Evolutionary conservation across 1,139 yeast species (phyloP).

Genomic region (Entelexis sorbosivorans): DNA sequence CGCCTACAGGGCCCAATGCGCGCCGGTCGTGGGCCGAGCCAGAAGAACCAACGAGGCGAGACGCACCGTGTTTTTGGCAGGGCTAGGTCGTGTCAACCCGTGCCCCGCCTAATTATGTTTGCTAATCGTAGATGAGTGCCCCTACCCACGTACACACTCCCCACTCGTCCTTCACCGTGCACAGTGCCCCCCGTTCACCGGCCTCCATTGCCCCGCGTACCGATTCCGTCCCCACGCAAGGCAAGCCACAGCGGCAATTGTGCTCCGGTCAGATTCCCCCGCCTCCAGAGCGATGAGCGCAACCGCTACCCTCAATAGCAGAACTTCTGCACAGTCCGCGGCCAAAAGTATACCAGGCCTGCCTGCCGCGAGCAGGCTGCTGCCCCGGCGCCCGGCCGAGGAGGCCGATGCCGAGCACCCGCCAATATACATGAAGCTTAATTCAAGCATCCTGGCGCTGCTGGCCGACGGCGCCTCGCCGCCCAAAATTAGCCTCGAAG

Average conservation of each 20-base stretch:
- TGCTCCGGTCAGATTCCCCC: background rate
- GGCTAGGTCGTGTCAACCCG: background rate
- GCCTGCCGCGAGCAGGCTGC: constrained; percentile 5
- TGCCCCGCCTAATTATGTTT: constrained; percentile 4
- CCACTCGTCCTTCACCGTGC: background rate
- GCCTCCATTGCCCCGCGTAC: background rate
- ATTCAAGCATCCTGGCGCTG: constrained; percentile 24
- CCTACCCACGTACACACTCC: constrained; percentile 3
- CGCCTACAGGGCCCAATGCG: no score
- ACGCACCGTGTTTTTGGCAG: background rate
- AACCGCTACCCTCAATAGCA: constrained; percentile 4
- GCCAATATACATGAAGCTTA: constrained; percentile 28
- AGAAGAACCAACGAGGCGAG: background rate
- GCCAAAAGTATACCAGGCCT: constrained; percentile 4
- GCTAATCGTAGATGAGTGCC: constrained; percentile 7
- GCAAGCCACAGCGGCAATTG: constrained; percentile 1
- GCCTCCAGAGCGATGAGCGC: background rate
- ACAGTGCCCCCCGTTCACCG: background rate
- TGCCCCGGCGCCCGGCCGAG: constrained; percentile 2
- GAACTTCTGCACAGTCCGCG: background rate
- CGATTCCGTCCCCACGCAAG: background rate
- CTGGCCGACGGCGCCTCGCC: constrained; percentile 1
- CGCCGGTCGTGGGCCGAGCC: no score
- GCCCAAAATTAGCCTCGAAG: background rate
- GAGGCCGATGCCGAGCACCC: constrained; percentile 15